A percentile compares a stretch with the other conserved stretches of the same genome.
Evolutionary conservation across 495 filamentous ascomycete genomes (phyloP).

Genomic region (Neurospora pannonica): DNA sequence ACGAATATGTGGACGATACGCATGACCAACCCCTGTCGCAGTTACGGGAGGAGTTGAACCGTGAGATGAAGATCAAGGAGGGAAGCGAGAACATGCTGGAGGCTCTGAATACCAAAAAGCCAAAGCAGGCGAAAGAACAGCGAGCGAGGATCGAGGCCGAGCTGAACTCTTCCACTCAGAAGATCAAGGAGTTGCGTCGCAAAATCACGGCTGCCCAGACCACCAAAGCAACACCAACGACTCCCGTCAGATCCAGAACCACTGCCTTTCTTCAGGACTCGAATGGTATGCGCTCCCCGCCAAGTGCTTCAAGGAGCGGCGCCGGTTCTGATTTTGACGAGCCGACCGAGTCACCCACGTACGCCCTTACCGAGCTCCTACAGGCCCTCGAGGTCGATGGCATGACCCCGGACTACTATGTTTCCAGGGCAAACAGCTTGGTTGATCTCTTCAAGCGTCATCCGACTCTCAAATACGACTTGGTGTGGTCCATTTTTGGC

Average conservation of each 20-base stretch:
- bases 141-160: slow-evolving; percentile 79
- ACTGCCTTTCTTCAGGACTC: slow-evolving; percentile 49
- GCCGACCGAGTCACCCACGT: slow-evolving; percentile 80
- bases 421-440: slow-evolving; percentile 78
- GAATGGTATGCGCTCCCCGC: slow-evolving; percentile 56
- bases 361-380: slow-evolving; percentile 77
- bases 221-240: slow-evolving; percentile 56
- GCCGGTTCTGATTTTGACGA: slow-evolving; percentile 51
- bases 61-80: slow-evolving; percentile 94
- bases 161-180: slow-evolving; percentile 80
- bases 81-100: slow-evolving; percentile 96
- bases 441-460: slow-evolving; percentile 89
- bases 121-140: slow-evolving; percentile 91
- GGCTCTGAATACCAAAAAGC: slow-evolving; percentile 86
- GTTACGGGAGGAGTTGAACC: slow-evolving; percentile 73
- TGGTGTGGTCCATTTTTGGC: slow-evolving; percentile 91
- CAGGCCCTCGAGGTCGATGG: slow-evolving; percentile 78
- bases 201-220: slow-evolving; percentile 63
- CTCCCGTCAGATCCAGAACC: slow-evolving; percentile 58
- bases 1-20: slow-evolving; percentile 50
- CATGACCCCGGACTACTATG: slow-evolving; percentile 89
- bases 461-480: slow-evolving; percentile 88
- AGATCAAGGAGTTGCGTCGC: slow-evolving; percentile 71
- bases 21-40: slow-evolving; percentile 66
- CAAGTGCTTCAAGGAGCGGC: slow-evolving; percentile 45